Percentiles rank a stretch among this genome's conserved stretches.
phyloP scores from a whole-genome alignment of 495 filamentous ascomycete genomes.

The Clohesyomyces aquaticus region DNA sequence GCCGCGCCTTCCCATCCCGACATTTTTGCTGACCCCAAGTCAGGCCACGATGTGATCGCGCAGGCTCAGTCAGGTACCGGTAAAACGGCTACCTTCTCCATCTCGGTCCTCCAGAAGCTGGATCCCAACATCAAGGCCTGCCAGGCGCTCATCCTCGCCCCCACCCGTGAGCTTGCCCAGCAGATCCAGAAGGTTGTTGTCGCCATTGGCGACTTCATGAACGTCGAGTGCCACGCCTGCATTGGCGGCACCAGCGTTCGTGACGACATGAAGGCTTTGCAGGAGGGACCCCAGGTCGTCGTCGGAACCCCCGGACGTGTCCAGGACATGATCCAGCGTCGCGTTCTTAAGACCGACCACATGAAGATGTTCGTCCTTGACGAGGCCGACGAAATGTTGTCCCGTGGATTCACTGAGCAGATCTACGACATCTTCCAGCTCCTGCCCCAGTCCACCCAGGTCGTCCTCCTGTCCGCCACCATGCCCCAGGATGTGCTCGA shows the following conservation, averaged over 20 bases:
- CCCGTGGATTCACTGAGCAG: conserved; percentile 98
- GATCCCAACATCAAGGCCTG: conserved; percentile 90
- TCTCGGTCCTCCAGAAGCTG: conserved; percentile 97
- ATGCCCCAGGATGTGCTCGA: conserved; percentile 99
- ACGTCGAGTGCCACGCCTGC: conserved; percentile 97
- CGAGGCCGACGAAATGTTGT: conserved; percentile 98
- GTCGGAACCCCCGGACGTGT: conserved; percentile 97
- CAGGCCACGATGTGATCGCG: conserved; percentile 97
- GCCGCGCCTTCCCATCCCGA: too few relatives aligned
- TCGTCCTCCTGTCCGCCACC: conserved; percentile 94
- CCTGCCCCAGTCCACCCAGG: conserved; percentile 95
- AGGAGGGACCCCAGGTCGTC: conserved; percentile 94
- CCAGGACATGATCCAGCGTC: conserved; percentile 97
- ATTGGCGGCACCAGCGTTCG: conserved; percentile 98
- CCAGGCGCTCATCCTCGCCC: conserved; percentile 92
- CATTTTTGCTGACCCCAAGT: too few relatives aligned
- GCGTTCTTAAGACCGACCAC: conserved; percentile 86
- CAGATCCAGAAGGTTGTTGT: conserved; percentile 99
- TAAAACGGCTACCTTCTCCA: conserved; percentile 99
- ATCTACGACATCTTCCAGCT: conserved; percentile 99
- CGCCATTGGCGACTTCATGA: conserved; percentile 99
- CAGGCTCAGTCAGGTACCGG: conserved; percentile 99
- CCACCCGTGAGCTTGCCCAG: conserved; percentile 95
- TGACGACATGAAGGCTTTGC: conserved; percentile 95
- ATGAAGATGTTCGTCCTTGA: conserved; percentile 99